Conservation (phyloP, 2,329 filamentous ascomycete genomes). For the Trichoderma lentiforme region DNA sequence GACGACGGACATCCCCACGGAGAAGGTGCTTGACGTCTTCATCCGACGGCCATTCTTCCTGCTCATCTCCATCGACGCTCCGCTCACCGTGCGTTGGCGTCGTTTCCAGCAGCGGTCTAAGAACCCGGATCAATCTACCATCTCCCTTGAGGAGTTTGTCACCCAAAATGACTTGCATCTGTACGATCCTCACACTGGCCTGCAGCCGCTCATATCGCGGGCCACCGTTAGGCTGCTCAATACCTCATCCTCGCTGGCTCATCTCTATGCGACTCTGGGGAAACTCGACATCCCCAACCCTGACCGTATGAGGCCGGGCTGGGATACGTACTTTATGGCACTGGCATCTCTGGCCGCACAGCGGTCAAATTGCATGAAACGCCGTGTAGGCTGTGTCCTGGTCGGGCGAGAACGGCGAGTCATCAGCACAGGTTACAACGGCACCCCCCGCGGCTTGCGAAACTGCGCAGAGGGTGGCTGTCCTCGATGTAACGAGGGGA, state of each 20-base stretch:
- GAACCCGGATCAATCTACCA: slow-evolving; percentile 25
- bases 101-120: slow-evolving; percentile 56
- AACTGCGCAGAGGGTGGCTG: slow-evolving; percentile 96
- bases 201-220: slow-evolving; percentile 73
- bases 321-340: slow-evolving; percentile 98
- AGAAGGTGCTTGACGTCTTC: slow-evolving; percentile 70
- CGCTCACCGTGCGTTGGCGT: slow-evolving; percentile 77
- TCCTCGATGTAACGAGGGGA: slow-evolving; percentile 75
- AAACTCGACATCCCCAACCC: slow-evolving; percentile 74
- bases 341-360: slow-evolving; percentile 88
- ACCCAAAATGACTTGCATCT: slow-evolving; percentile 67
- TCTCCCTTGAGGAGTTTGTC: slow-evolving; percentile 55
- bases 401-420: slow-evolving; percentile 78
- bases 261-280: slow-evolving; percentile 69
- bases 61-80: slow-evolving; percentile 86
- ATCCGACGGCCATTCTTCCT: slow-evolving; percentile 86
- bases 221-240: slow-evolving; percentile 87
- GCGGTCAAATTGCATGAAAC: slow-evolving; percentile 96
- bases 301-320: slow-evolving; percentile 78
- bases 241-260: slow-evolving; percentile 66
- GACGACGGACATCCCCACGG: slow-evolving; percentile 75
- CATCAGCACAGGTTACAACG: slow-evolving; percentile 95
- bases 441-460: slow-evolving; percentile 80
- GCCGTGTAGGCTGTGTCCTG: slow-evolving; percentile 89
- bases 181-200: slow-evolving; percentile 62